Conservation (phyloP, 192 early-diverging fungal species). For the Podila horticola region DNA sequence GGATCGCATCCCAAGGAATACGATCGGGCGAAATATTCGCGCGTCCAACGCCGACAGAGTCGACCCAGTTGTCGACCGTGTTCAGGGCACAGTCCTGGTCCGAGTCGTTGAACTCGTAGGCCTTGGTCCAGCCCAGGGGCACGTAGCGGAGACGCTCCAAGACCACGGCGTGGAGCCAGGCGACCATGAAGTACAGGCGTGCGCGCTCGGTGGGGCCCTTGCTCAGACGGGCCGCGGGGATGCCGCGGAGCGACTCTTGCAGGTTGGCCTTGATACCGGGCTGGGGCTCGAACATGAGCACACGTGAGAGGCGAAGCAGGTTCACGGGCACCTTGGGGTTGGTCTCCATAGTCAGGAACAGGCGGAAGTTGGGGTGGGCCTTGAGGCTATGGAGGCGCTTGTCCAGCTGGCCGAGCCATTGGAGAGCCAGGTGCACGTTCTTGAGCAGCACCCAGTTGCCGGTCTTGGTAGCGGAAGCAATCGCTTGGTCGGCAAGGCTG, state of each 20-base stretch:
- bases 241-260: constrained; percentile 79
- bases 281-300: constrained; percentile 96
- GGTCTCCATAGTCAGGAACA: constrained; percentile 99
- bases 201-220: constrained; percentile 87
- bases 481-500: constrained; percentile 88
- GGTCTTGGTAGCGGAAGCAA: constrained; percentile 80
- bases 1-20: constrained; percentile 97
- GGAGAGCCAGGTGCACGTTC: constrained; percentile 97
- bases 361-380: constrained; percentile 84
- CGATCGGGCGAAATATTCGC: constrained; percentile 92
- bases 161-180: constrained; percentile 96
- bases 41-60: constrained; percentile 77
- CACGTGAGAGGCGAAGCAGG: constrained; percentile 87
- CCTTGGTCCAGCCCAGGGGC: constrained; percentile 97
- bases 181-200: constrained; percentile 93
- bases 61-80: constrained; percentile 95
- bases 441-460: constrained; percentile 98
- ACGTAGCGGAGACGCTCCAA: constrained; percentile 97
- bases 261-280: constrained; percentile 96
- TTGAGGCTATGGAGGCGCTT: constrained; percentile 92
- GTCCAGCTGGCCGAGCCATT: constrained; percentile 95
- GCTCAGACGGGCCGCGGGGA: constrained; percentile 61
- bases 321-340: constrained; percentile 96
- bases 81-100: constrained; percentile 92
- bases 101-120: constrained; percentile 98